Base-by-base conservation (phyloP, 768 basidiomycete genomes). In the Tylopilus subfusipes region DNA sequence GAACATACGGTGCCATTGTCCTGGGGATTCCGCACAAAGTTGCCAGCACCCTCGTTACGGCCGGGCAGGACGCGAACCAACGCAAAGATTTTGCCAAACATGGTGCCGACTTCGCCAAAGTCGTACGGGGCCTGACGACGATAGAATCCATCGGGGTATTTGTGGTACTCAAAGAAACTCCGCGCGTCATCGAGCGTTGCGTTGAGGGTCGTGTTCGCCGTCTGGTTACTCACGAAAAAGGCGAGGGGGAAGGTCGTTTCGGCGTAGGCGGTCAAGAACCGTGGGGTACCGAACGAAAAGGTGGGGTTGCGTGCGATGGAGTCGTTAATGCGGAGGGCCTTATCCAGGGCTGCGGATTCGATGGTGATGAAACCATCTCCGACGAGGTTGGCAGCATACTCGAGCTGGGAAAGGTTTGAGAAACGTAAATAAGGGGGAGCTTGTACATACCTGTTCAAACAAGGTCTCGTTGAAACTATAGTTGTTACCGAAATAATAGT, bases 401-500 rank as follows among this genome's bases (percentile, higher is more conserved):
- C 47, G 18, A 64, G 55, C 65, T 67, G 11, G 31, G 31, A 38
- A 46, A 42, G 3, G 10, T 18, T 24, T 59, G 4, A 59, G 38
- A 2, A 34, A 31, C 25, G 21, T 36, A 45, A 4, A 18, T 12
- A 3, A 1, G 10, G 1, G 19, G 10, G 21, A 1, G 0, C 9
- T 19, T 27, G 18, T 42, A 31, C 54, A 11, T 42, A 52, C 64
- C 52, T 62, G 50, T 14, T 59, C 50, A 19, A 66, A 66, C 54
- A 66, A 33, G 5, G 65, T 66, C 50, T 68, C 66, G 14, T 66
- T 66, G 53, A 68, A 68, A 12, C 30, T 55, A 14, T 18, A 65
- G 42, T 66, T 68, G 47, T 66, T 19, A 7, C 65, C 66, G 19
- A 66, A 66, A 38, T 68, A 68, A 45, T 21, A 64, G 38, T 66